These are phyloP conservation scores for Ceratocystis cacaofunesta DNA, from an alignment of 2,329 filamentous ascomycete genomes.

Conservation along the genomic window DNA sequence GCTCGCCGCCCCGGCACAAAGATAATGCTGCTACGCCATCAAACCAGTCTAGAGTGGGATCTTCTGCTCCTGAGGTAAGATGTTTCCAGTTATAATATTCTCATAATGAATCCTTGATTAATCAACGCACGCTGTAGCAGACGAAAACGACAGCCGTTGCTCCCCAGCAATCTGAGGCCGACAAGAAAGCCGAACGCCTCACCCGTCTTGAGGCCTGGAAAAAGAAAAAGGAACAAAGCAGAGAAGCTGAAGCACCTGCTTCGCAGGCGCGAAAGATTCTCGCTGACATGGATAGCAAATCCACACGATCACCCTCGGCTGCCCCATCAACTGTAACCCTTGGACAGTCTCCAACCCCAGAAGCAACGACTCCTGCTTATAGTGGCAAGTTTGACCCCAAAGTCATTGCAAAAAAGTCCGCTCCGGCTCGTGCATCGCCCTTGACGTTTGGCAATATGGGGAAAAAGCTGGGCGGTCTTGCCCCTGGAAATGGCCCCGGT, in stretches of 20 bases:
- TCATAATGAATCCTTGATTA: slow-evolving; percentile 11
- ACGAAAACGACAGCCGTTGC: slow-evolving; percentile 23
- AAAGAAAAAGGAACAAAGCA: slow-evolving; percentile 64
- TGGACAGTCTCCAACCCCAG: slow-evolving; percentile 31
- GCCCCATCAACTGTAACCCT: slow-evolving; percentile 35
- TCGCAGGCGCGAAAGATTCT: slow-evolving; percentile 52
- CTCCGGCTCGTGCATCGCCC: slow-evolving; percentile 37
- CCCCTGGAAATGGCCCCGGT: slow-evolving; percentile 1
- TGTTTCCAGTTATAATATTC: slow-evolving; percentile 37
- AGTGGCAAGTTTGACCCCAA: slow-evolving; percentile 68
- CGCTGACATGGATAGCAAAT: slow-evolving; percentile 59
- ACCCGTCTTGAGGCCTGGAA: slow-evolving; percentile 86
- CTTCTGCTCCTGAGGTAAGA: slow-evolving; percentile 29
- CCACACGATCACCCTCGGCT: slow-evolving; percentile 32
- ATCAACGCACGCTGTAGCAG: slow-evolving; percentile 13
- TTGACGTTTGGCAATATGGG: slow-evolving; percentile 28
- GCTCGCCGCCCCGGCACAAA: slow-evolving; percentile 33
- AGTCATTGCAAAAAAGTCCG: slow-evolving; percentile 46
- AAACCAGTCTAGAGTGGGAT: slow-evolving; percentile 25
- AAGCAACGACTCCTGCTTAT: slow-evolving; percentile 33
- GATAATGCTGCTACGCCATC: slow-evolving; percentile 25
- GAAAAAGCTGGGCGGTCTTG: slow-evolving; percentile 27
- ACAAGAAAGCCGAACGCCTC: slow-evolving; percentile 65
- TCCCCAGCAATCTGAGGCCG: slow-evolving; percentile 46
- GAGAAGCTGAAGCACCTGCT: slow-evolving; percentile 48